Percentiles rank a stretch among this genome's conserved stretches.
Evolutionary conservation across 116 monocot species (phyloP).

Genomic region (Trichopus zeylanicus): DNA sequence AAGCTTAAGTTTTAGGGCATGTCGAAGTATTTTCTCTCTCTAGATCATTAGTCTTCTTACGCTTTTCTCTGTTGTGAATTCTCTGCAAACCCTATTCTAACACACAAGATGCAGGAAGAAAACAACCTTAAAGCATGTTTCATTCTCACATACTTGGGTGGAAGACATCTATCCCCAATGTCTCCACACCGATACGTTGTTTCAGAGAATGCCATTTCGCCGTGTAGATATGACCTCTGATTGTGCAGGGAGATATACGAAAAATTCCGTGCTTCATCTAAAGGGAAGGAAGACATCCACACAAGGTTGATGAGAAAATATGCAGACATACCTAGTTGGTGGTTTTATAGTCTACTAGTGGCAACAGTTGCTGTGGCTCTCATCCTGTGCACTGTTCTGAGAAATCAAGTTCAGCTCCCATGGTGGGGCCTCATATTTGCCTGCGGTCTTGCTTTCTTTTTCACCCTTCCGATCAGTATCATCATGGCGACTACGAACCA

Average conservation of each 20-base stretch:
- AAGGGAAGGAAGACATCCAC: constrained; percentile 78
- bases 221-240: not conserved
- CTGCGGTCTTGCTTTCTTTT: constrained; percentile 66
- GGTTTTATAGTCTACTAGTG: constrained; percentile 49
- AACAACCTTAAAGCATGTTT: too few relatives aligned
- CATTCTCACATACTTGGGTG: too few relatives aligned
- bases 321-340: constrained; percentile 79
- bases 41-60: too few relatives aligned
- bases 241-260: constrained; percentile 71
- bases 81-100: too few relatives aligned
- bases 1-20: too few relatives aligned
- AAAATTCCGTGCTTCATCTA: constrained; percentile 49
- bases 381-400: constrained; percentile 53
- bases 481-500: constrained; percentile 94
- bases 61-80: too few relatives aligned
- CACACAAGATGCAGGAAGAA: too few relatives aligned
- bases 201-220: too few relatives aligned
- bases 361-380: constrained; percentile 37
- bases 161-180: too few relatives aligned
- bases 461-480: constrained; percentile 92
- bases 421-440: constrained; percentile 93
- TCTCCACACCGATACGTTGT: too few relatives aligned
- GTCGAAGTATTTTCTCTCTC: too few relatives aligned
- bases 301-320: constrained; percentile 84
- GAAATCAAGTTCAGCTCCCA: constrained; percentile 76